Evolutionary conservation across 164 flowering plant species (phyloP).

Genomic region (Umbellularia californica): DNA sequence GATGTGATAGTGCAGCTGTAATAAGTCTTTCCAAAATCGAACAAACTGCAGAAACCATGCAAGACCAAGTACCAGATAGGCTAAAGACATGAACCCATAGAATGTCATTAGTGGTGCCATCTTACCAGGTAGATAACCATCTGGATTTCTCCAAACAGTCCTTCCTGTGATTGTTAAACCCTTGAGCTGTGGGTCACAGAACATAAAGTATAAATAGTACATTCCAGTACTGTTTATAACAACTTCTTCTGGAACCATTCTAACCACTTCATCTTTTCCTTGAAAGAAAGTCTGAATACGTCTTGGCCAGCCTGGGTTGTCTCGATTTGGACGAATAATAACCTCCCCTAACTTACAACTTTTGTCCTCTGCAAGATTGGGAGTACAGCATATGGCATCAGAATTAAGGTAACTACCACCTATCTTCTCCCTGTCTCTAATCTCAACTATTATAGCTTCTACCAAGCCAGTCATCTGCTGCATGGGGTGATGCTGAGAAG

Average conservation of each 20-base stretch:
- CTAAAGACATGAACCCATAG: constrained; percentile 74
- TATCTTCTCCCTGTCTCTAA: constrained; percentile 63
- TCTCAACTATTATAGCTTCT: constrained; percentile 76
- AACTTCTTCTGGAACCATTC: constrained; percentile 35
- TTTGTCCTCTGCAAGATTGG: constrained; percentile 37
- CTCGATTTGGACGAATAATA: constrained; percentile 44
- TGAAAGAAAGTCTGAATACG: constrained; percentile 54
- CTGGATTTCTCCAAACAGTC: constrained; percentile 89
- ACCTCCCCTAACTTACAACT: constrained; percentile 70
- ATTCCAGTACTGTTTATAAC: constrained; percentile 66
- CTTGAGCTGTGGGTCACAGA: constrained; percentile 62
- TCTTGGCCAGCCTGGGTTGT: constrained; percentile 57
- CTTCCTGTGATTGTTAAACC: constrained; percentile 64
- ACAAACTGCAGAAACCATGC: constrained; percentile 74
- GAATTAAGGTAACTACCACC: constrained; percentile 54
- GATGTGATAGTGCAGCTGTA: constrained; percentile 66
- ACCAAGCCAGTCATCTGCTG: constrained; percentile 62
- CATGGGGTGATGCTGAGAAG: constrained; percentile 41
- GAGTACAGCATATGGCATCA: constrained; percentile 55
- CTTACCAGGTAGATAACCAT: constrained; percentile 84
- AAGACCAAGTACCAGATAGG: constrained; percentile 73
- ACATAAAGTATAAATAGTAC: constrained; percentile 77
- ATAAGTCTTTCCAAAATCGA: constrained; percentile 66
- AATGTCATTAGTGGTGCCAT: constrained; percentile 82
- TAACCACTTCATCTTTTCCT: constrained; percentile 42